Conservation (phyloP, 163 green algal genomes). For the Coccomyxa subellipsoidea region DNA sequence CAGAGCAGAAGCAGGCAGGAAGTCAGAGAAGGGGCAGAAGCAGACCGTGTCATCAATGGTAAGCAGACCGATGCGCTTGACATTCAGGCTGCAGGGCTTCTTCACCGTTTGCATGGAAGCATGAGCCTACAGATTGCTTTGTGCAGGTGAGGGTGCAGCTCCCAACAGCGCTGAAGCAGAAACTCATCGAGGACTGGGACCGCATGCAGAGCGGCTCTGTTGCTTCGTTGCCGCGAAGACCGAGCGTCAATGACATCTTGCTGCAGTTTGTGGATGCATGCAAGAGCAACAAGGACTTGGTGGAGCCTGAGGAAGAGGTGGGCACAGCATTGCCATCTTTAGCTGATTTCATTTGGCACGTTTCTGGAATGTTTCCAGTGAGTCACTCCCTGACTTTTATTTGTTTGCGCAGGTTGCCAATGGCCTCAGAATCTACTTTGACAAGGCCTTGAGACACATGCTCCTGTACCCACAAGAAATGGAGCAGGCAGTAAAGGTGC, state of each 20-base stretch:
- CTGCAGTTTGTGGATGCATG: conserved; percentile 50
- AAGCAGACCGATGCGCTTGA: too few species aligned
- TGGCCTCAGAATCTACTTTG: conserved; percentile 63
- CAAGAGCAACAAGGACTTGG: conserved; percentile 1
- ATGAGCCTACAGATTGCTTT: too few species aligned
- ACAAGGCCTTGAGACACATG: conserved; percentile 50
- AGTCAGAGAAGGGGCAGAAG: conserved; percentile 6
- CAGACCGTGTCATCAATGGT: background rate
- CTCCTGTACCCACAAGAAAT: conserved; percentile 71
- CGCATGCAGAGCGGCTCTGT: conserved; percentile 39
- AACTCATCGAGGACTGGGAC: conserved; percentile 65
- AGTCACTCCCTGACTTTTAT: too few species aligned
- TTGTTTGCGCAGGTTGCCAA: conserved; percentile 24
- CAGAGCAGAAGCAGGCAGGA: background rate
- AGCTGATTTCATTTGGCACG: too few species aligned
- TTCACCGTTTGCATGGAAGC: too few species aligned
- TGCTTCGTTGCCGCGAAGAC: conserved; percentile 51
- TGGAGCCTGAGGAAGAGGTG: conserved; percentile 7
- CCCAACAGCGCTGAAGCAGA: conserved; percentile 58
- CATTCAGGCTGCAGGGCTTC: too few species aligned
- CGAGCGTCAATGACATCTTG: conserved; percentile 58
- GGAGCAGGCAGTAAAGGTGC: conserved; percentile 25
- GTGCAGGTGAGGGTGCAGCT: conserved; percentile 58
- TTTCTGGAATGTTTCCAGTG: too few species aligned
- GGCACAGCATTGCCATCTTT: too few species aligned